Base-by-base conservation (phyloP, 805 yeast genomes). In the Yarrowia sp. region DNA sequence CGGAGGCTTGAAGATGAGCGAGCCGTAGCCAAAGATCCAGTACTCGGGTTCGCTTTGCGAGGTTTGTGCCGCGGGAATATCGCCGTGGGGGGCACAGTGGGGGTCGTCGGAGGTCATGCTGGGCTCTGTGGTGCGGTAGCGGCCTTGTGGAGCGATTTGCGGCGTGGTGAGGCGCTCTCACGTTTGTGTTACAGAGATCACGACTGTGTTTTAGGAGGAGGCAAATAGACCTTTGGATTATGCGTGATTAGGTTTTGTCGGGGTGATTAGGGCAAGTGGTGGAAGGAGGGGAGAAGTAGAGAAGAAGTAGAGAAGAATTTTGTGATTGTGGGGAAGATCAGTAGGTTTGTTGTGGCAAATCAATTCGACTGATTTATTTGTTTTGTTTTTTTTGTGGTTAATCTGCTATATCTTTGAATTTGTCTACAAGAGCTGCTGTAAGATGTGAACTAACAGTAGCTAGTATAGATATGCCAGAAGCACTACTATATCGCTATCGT, bases 21-120 rank as follows among this genome's bases (percentile, higher is more conserved):
- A 88, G 1, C 97, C 97, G 70, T 91, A 91, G 2, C 97, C 97
- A 10, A 91, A 84, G 13, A 91, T 80, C 96, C 96, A 92, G 61
- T 66, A 68, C 31, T 69, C 70, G 9, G 51, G 3, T 16, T 19
- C 18, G 12, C 16, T n/a, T n/a, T n/a, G n/a, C n/a, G n/a, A n/a
- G n/a, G n/a, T 27, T 12, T 27, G 29, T 27, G 10, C 29, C 29
- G 13, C 51, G 51, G 51, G 51, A 44, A 29, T 13, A 35, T 44
- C 51, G 14, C 51, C 51, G 51, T 44, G 18, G 6, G 51, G 18
- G 19, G 51, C 24, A n/a, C n/a, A n/a, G n/a, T n/a, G n/a, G n/a
- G n/a, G 22, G 51, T 27, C 29, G 3, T 44, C 35, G 16, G 16
- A 1, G 24, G 35, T 44, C 51, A 44, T 42, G 6, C 12, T 44